A percentile compares a stretch with the other conserved stretches of the same genome.
Evolutionary conservation across 2,329 filamentous ascomycete species (phyloP).

Genomic region (Claviceps pusilla): DNA sequence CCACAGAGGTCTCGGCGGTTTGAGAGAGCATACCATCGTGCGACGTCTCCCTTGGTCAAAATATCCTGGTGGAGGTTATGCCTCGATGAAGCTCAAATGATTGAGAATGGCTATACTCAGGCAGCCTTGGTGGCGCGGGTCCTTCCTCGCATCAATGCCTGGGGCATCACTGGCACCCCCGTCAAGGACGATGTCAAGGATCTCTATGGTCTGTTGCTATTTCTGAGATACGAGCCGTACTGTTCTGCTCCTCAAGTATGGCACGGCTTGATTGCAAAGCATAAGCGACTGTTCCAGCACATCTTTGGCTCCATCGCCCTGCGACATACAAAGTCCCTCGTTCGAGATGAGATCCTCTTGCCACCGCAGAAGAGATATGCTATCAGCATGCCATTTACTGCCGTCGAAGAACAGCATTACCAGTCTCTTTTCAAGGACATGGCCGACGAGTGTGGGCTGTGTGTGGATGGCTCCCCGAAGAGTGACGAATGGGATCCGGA

Average conservation of each 20-base stretch:
- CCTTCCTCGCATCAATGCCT: conserved; percentile 73
- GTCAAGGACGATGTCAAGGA: conserved; percentile 66
- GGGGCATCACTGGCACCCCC: conserved; percentile 82
- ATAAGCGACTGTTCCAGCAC: conserved; percentile 49
- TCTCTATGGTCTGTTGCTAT: conserved; percentile 64
- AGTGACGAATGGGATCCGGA: conserved; percentile 49
- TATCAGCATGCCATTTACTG: conserved; percentile 78
- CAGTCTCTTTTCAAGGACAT: conserved; percentile 60
- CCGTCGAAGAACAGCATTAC: conserved; percentile 85
- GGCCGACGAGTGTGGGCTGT: conserved; percentile 53
- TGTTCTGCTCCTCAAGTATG: conserved; percentile 50
- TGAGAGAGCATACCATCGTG: conserved; percentile 48
- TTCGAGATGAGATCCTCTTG: conserved; percentile 63
- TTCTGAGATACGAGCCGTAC: conserved; percentile 67
- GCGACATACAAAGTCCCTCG: conserved; percentile 70
- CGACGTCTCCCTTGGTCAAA: conserved; percentile 61
- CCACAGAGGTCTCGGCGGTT: conserved; percentile 55
- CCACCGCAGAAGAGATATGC: conserved; percentile 75
- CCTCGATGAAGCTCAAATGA: conserved; percentile 74
- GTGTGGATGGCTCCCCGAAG: conserved; percentile 46
- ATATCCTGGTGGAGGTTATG: conserved; percentile 80
- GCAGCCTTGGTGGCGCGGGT: conserved; percentile 66
- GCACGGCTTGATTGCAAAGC: conserved; percentile 45
- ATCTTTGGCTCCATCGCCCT: conserved; percentile 62
- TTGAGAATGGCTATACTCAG: conserved; percentile 74